Conservation (phyloP, 805 yeast genomes). For the Maudiozyma serrabonitensis region DNA sequence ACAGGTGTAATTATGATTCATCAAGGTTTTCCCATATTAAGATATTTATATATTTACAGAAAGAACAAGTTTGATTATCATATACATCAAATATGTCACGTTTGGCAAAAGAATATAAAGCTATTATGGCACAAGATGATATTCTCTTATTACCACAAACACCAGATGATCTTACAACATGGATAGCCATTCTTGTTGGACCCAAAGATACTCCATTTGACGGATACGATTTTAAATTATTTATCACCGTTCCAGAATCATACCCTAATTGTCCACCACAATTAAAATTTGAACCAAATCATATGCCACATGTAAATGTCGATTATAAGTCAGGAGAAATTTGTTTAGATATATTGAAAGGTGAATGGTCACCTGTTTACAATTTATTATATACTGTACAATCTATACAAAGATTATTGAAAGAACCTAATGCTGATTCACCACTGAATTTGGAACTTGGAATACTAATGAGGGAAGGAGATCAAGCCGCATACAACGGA, state of each 20-base stretch:
- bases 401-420: constrained; percentile 48
- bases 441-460: constrained; percentile 67
- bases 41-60: too few species aligned
- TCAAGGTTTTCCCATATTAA: too few species aligned
- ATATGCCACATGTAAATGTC: constrained; percentile 42
- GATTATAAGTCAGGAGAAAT: constrained; percentile 53
- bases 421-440: constrained; percentile 60
- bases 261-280: constrained; percentile 57
- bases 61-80: too few species aligned
- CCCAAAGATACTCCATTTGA: constrained; percentile 45
- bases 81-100: constrained; percentile 5
- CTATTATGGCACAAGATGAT: constrained; percentile 19
- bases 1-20: too few species aligned
- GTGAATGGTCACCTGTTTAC: constrained; percentile 69
- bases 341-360: constrained; percentile 55
- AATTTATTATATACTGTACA: constrained; percentile 43
- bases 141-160: constrained; percentile 35
- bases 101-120: constrained; percentile 14
- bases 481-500: constrained; percentile 34
- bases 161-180: constrained; percentile 37
- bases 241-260: constrained; percentile 34
- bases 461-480: constrained; percentile 43
- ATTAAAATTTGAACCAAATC: constrained; percentile 34
- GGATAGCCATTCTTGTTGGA: constrained; percentile 46
- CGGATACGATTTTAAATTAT: constrained; percentile 42